Base-by-base conservation (phyloP, 495 filamentous ascomycete genomes). In the Rostrohypoxylon terebratum region DNA sequence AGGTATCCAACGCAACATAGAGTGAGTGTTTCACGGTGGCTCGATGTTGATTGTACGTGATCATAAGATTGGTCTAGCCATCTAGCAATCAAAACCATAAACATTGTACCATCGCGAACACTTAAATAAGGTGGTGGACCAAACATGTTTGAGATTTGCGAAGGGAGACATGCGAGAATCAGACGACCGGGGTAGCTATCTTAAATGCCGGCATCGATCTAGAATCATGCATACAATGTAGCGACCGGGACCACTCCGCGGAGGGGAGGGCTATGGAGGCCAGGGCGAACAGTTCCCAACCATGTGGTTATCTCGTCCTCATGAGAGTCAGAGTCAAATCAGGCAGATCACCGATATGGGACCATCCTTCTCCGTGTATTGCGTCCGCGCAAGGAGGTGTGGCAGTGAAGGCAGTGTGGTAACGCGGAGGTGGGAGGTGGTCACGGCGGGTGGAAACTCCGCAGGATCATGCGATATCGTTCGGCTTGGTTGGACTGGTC, bases 121-220 rank as follows among this genome's bases (percentile, higher is more conserved):
- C 21, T 16, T 20, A 23, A 51, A 51, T 44, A 57, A 31, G 5
- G 23, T 10, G 31, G 53, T 44, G 16, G 44, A n/a, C 28, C 21
- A 31, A 31, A 59, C 44, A 53, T 42, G 53, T 57, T 48, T 23
- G 45, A 62, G 54, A 44, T 45, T 34, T 25, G 25, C n/a, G 2
- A 42, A 57, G 47, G 47, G 21, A 34, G 7, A 16, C 40, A 48
- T 38, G 44, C 14, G 60, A 63, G 18, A 14, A 60, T 73, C 65
- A 38, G 64, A 65, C 47, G 70, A 65, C 44, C 14, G 48, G 40
- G n/a, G 44, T 20, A n/a, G 60, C 28, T 33, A 40, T 44, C 21
- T 59, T 16, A 58, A 55, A 28, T 66, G 40, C 61, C 66, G 55
- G 50, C 61, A 31, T 73, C 14, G 40, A 50, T 73, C 61, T 73